Base-by-base conservation (phyloP, 306 rosid genomes). In the Sicyos edulis region DNA sequence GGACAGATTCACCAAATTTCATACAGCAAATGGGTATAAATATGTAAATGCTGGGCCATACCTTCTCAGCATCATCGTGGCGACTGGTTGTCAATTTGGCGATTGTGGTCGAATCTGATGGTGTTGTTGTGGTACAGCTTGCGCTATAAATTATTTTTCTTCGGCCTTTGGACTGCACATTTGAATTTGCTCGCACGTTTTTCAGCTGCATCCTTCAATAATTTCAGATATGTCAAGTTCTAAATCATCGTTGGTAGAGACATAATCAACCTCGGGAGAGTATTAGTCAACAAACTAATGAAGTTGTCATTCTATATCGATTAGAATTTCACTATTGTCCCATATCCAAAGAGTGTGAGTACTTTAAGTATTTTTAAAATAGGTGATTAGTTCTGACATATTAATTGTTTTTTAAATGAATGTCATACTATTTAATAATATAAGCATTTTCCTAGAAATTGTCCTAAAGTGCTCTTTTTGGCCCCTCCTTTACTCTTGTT, bases 31-130 rank as follows among this genome's bases (percentile, higher is more conserved):
- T 61, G 8, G 12, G 68, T 61, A 61, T 34, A 61, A 14, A 61
- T 7, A 32, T 61, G 29, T 11, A 61, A 6, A 15, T 21, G 1
- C 71, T 66, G 70, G 70, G 70, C 70, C 70, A 63, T 17, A 10
- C 51, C 70, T 63, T 17, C 24, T 63, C 52, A 63, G 19, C 37
- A 42, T 44, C 71, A 13, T 45, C 71, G 71, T 44, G 71, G 71
- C 19, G 17, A 66, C 54, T 66, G 54, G 54, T 66, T 19, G 71
- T 34, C 37, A 20, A 66, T 66, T 44, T 44, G 71, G 53, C 71
- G 70, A 63, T 1, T 63, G 40, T 12, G 22, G 26, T 63, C 51
- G 52, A 63, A 63, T 40, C 50, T 63, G 5, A 63, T 5, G 49
- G 16, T 17, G 51, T 63, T 63, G 70, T 50, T 50, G 54, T 63